Evolutionary conservation across 345 rosid species (phyloP), one percentile per base, ranked within the genome.

Genomic region (Lumnitzera littorea): DNA sequence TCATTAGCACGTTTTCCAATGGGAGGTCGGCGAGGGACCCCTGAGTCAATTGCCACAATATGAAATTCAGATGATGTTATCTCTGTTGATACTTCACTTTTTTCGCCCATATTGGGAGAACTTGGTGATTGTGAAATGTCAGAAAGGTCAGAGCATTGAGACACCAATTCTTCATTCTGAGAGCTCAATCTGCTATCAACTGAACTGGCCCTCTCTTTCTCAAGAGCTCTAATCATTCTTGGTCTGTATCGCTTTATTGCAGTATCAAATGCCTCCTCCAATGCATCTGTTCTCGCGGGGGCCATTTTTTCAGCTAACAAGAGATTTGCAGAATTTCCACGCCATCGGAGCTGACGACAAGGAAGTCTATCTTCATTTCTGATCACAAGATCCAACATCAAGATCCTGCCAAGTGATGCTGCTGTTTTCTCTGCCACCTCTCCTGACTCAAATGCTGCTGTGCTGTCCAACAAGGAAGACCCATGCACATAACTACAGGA

Each of bases 11-110:
- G 96, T 82, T 91, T 94, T 64, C 86, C 99, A 52, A 91, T 92
- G 50, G 99, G 99, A 66, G 99, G 99, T 16, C 99, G 78, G 36
- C 99, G 91, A 24, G 99, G 99, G 76, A 94, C 95, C 57, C 87
- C 88, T 9, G 97, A 88, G 80, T 94, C 99, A 74, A 91, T 94
- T 55, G 95, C 91, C 50, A 94, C 88, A 49, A 88, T 77, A 57
- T 79, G 84, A 63, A 77, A 80, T 69, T 80, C 84, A 66, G 86
- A 57, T 61, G 69, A 54, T 4, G 64, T 55, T 6, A 84, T 74
- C 43, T 76, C 79, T 56, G 76, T 80, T 63, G 84, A 83, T 75
- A 73, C 69, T 52, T 71, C 84, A 69, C 85, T 80, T 77, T 74
- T 69, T 47, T 65, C 54, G 68, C 80, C 78, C 52, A 78, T 67